A percentile compares a stretch with the other conserved stretches of the same genome.
Evolutionary conservation across 257 asterid genomes (phyloP).

Genomic region (Rhazya stricta): DNA sequence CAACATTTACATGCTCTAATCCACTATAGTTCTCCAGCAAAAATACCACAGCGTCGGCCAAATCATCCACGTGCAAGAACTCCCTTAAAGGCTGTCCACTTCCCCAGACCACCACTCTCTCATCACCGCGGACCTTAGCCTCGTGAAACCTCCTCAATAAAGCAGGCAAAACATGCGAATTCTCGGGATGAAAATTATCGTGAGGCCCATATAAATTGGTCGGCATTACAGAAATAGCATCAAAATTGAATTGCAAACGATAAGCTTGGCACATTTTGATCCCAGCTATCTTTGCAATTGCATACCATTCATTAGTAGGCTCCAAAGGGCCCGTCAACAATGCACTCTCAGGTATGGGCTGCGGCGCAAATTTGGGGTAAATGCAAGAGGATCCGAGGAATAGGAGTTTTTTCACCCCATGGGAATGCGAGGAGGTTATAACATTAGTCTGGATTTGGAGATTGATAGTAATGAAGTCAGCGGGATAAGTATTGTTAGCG

Average conservation of each 20-base stretch:
- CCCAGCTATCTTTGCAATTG: slow-evolving; percentile 85
- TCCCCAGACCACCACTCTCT: slow-evolving; percentile 88
- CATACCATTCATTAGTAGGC: slow-evolving; percentile 91
- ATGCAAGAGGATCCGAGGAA: slow-evolving; percentile 94
- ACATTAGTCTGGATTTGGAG: slow-evolving; percentile 90
- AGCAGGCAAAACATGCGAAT: slow-evolving; percentile 91
- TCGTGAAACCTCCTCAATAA: slow-evolving; percentile 76
- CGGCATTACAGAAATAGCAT: slow-evolving; percentile 88
- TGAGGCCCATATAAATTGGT: slow-evolving; percentile 74
- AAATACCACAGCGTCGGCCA: slow-evolving; percentile 75
- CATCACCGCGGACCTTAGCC: slow-evolving; percentile 49
- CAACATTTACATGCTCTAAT: slow-evolving; percentile 83
- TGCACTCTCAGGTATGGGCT: slow-evolving; percentile 88
- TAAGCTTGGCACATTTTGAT: slow-evolving; percentile 88
- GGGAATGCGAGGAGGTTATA: slow-evolving; percentile 60
- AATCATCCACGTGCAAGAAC: slow-evolving; percentile 84
- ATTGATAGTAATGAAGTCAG: slow-evolving; percentile 88
- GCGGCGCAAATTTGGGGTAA: slow-evolving; percentile 92
- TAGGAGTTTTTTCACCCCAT: slow-evolving; percentile 53
- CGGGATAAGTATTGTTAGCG: slow-evolving; percentile 86
- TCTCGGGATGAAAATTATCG: slow-evolving; percentile 86
- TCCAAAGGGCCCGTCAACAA: slow-evolving; percentile 73
- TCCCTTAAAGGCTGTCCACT: slow-evolving; percentile 86
- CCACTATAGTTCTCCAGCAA: slow-evolving; percentile 67
- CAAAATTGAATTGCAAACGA: slow-evolving; percentile 61